Evolutionary conservation across 202 grass and related monocot genomes (phyloP), one percentile per base, ranked within the genome.

Genomic region (Zoysia matrella): DNA sequence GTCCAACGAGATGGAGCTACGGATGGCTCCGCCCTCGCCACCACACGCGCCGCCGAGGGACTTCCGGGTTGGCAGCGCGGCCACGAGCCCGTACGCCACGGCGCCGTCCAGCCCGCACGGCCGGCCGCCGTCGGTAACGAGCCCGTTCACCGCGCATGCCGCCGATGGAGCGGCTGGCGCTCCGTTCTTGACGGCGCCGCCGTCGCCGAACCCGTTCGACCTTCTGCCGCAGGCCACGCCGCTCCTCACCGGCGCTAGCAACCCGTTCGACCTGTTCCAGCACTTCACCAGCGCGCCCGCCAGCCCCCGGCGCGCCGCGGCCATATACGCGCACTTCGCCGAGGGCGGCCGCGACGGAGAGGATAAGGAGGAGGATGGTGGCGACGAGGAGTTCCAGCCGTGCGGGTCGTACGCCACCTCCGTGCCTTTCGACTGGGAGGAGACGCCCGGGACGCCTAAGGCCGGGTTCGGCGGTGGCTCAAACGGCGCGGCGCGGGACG

Each of bases 361-460:
- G 0, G 51, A 30, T 3, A 14, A 76, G 0, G 30, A 36, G 30
- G 30, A 36, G 30, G 30, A 36, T 36, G 30, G 30, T 36, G 67
- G 3, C 2, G 65, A 86, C 2, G 60, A 80, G 60, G 88, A 60
- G 52, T 83, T 90, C 11, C 60, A 82, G 7, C 65, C 61, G 15
- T 80, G 73, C 2, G 36, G 72, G 58, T 86, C 90, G 2, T 92
- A 85, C 53, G 74, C 47, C 3, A 90, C 91, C 36, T 64, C 82
- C 13, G 91, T 99, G 62, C 96, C 96, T 54, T 99, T 99, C 71
- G 71, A 84, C 55, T 99, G 96, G 96, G 96, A 99, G 88, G 96
- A 95, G 85, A 81, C 68, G 82, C 96, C 96, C 0, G 96, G 96
- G 46, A 99, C 89, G 15, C 96, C 96, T 1, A 99, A 99, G 70